phyloP scores from a whole-genome alignment of 768 basidiomycete species.

The Gymnopilus dilepis region DNA sequence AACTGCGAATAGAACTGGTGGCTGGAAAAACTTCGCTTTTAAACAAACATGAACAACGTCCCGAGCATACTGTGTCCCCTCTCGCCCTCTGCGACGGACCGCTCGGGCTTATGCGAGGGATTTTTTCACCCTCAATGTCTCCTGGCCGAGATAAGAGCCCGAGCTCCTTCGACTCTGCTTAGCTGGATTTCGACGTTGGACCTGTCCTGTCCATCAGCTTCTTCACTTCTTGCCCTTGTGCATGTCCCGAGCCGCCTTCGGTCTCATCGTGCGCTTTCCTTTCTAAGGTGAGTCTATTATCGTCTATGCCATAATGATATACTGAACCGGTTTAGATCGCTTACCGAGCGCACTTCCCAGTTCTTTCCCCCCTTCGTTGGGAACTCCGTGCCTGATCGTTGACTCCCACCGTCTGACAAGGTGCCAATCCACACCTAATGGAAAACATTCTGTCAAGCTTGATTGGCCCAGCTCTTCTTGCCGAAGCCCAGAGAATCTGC shows the following conservation, averaged over 20 bases:
- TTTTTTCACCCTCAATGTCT: not conserved
- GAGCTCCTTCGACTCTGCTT: conserved; percentile 22
- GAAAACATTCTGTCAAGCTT: conserved; percentile 33
- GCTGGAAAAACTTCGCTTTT: conserved; percentile 1
- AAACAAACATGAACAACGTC: too few relatives aligned
- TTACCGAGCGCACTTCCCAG: conserved; percentile 18
- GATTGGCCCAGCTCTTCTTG: conserved; percentile 28
- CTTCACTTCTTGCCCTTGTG: conserved; percentile 29
- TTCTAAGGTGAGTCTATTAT: conserved; percentile 24
- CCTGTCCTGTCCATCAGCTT: conserved; percentile 28
- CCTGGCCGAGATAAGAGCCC: conserved; percentile 19
- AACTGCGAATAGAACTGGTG: not conserved
- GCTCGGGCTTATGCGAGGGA: not conserved
- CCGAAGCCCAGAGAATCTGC: conserved; percentile 17
- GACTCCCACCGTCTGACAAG: conserved; percentile 23
- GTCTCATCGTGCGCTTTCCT: conserved; percentile 17
- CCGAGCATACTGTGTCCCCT: not conserved
- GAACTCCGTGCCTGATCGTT: conserved; percentile 25
- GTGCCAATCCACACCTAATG: conserved; percentile 27
- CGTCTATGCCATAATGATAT: conserved; percentile 10
- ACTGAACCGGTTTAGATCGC: conserved; percentile 26
- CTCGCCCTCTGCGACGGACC: not conserved
- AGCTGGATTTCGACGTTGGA: conserved; percentile 18
- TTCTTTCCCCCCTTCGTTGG: conserved; percentile 16
- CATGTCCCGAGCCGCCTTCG: conserved; percentile 16